A percentile compares a stretch with the other conserved stretches of the same genome.
phyloP scores from a whole-genome alignment of 1,139 yeast species.

The Blastobotrys ciferrii region DNA sequence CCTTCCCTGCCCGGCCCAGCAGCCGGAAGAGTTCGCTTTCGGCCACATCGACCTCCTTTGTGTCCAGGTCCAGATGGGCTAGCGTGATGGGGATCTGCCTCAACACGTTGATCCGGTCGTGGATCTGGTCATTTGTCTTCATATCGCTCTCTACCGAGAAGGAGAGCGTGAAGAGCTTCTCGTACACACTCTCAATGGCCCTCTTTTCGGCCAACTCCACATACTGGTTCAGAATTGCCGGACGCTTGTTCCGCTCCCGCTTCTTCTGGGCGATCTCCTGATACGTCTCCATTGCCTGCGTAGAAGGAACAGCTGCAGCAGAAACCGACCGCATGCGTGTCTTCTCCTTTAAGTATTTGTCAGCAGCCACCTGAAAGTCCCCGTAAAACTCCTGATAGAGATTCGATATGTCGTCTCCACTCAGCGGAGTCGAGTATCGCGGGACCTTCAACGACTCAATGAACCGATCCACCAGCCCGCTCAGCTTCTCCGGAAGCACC shows the following conservation, averaged over 20 bases:
- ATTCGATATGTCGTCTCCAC: constrained; percentile 50
- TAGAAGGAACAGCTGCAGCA: constrained; percentile 8
- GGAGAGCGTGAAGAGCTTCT: constrained; percentile 36
- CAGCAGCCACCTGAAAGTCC: constrained; percentile 35
- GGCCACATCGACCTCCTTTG: constrained; percentile 18
- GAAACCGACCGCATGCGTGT: constrained; percentile 10
- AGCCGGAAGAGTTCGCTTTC: constrained; percentile 19
- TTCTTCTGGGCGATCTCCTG: constrained; percentile 36
- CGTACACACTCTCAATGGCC: constrained; percentile 43
- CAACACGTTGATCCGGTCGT: constrained; percentile 30
- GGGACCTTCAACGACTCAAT: constrained; percentile 54
- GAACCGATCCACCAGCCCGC: constrained; percentile 42
- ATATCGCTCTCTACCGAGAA: constrained; percentile 30
- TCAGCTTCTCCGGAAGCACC: constrained; percentile 36
- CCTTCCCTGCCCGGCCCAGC: constrained; percentile 28
- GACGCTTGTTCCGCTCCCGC: constrained; percentile 27
- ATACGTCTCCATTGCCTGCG: constrained; percentile 32
- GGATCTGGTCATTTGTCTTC: constrained; percentile 28
- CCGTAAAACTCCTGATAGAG: constrained; percentile 54
- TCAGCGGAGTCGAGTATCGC: constrained; percentile 51
- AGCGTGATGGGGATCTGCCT: constrained; percentile 29
- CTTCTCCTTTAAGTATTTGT: constrained; percentile 27
- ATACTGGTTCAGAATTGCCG: constrained; percentile 32
- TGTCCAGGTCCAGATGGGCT: constrained; percentile 28
- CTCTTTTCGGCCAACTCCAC: constrained; percentile 42